Percentiles rank a stretch among this genome's conserved stretches.
Evolutionary conservation across 768 basidiomycete species (phyloP).

Genomic region (Suillus placidus): DNA sequence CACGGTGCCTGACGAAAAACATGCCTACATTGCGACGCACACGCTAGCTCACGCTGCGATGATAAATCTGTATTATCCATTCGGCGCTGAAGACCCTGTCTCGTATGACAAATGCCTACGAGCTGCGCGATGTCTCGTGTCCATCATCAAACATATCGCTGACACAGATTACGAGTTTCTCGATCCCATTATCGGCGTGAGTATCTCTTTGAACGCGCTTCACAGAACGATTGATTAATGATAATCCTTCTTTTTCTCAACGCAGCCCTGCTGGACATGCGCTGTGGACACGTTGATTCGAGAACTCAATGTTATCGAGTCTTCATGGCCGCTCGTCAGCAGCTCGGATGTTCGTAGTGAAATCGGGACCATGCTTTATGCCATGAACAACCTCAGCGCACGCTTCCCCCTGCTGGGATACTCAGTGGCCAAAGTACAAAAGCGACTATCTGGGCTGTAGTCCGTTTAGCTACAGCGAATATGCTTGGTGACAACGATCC

Average conservation of each 20-base stretch:
- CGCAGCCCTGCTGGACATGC: slow-evolving; percentile 71
- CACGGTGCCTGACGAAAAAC: slow-evolving; percentile 58
- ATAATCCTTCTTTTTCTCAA: slow-evolving; percentile 11
- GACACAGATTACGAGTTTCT: slow-evolving; percentile 70
- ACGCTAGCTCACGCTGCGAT: slow-evolving; percentile 68
- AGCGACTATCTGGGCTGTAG: slow-evolving; percentile 26
- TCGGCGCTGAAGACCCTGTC: slow-evolving; percentile 58
- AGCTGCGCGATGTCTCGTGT: slow-evolving; percentile 61
- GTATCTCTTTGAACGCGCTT: slow-evolving; percentile 25
- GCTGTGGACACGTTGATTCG: slow-evolving; percentile 68
- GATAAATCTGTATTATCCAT: slow-evolving; percentile 64
- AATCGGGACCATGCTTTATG: slow-evolving; percentile 60
- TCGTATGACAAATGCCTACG: slow-evolving; percentile 69
- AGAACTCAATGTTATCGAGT: slow-evolving; percentile 64
- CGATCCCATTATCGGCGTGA: slow-evolving; percentile 78
- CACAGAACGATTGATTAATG: background rate
- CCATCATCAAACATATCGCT: slow-evolving; percentile 61
- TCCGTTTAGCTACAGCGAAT: slow-evolving; percentile 1
- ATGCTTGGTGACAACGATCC: background rate
- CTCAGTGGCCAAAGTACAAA: slow-evolving; percentile 34
- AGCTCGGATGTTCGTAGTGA: slow-evolving; percentile 63
- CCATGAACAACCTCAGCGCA: slow-evolving; percentile 61
- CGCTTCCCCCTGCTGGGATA: slow-evolving; percentile 60
- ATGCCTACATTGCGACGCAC: slow-evolving; percentile 60
- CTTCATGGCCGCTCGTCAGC: slow-evolving; percentile 63